Conservation (phyloP, 192 early-diverging fungal species). For the Coemansia sp. region DNA sequence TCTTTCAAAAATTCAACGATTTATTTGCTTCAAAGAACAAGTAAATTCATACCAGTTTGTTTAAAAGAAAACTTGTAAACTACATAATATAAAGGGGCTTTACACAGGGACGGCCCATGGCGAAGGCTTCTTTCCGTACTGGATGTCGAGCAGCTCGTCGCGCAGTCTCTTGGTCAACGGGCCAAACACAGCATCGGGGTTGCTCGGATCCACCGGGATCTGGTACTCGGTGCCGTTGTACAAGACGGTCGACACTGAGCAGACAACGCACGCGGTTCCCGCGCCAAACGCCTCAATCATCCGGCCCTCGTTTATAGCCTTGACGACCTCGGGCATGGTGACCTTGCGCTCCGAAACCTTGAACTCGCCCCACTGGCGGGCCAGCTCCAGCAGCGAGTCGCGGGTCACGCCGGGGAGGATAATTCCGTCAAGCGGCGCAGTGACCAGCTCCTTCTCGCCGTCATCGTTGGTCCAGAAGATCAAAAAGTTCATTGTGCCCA, state of each 20-base stretch:
- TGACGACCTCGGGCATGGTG: slow-evolving; percentile 77
- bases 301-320: slow-evolving; percentile 72
- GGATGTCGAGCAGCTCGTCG: slow-evolving; percentile 88
- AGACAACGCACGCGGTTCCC: slow-evolving; percentile 97
- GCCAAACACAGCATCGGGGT: slow-evolving; percentile 79
- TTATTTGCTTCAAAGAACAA: no score
- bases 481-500: slow-evolving; percentile 98
- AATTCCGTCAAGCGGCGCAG: slow-evolving; percentile 91
- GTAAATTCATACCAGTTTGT: no score
- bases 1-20: no score
- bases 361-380: slow-evolving; percentile 83
- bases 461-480: slow-evolving; percentile 80
- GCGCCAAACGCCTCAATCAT: slow-evolving; percentile 94
- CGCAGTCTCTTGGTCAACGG: slow-evolving; percentile 81
- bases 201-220: slow-evolving; percentile 89
- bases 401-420: slow-evolving; percentile 96
- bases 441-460: slow-evolving; percentile 84
- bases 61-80: no score
- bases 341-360: slow-evolving; percentile 85
- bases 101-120: slow-evolving; percentile 38
- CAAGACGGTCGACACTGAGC: slow-evolving; percentile 81
- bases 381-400: slow-evolving; percentile 84
- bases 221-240: slow-evolving; percentile 70
- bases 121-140: slow-evolving; percentile 78
- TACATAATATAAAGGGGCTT: background rate